phyloP scores from a whole-genome alignment of 2,329 filamentous ascomycete genomes.

The Grosmannia penicillata region DNA sequence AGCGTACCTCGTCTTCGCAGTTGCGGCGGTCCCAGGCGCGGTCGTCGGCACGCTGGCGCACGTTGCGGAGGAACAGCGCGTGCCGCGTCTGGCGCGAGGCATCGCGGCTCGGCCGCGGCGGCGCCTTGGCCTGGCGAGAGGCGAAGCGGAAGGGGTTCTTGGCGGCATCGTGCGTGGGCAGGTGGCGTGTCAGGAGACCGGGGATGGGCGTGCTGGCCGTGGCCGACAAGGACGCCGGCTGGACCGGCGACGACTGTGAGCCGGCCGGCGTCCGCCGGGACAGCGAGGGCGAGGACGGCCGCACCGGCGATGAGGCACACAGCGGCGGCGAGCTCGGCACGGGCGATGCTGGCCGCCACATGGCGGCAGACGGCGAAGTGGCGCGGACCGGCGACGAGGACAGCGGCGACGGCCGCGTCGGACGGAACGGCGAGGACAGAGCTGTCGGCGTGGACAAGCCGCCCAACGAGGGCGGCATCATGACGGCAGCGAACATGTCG shows the following conservation, averaged over 20 bases:
- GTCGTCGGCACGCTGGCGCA: conserved; percentile 45
- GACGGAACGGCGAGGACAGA: conserved; percentile 28
- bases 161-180: not conserved
- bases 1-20: conserved; percentile 42
- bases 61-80: conserved; percentile 53
- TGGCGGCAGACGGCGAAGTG: too few relatives aligned
- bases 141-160: conserved; percentile 29
- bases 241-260: conserved; percentile 28
- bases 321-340: conserved; percentile 19
- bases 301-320: conserved; percentile 20
- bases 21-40: conserved; percentile 44
- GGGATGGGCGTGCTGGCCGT: not conserved
- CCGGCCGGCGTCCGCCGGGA: conserved; percentile 14
- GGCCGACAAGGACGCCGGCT: conserved; percentile 14
- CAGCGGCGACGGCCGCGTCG: conserved; percentile 37
- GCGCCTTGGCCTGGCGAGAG: conserved; percentile 37
- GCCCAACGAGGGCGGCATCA: conserved; percentile 5
- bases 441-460: conserved; percentile 13
- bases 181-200: not conserved
- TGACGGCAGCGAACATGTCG: conserved; percentile 8
- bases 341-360: too few relatives aligned
- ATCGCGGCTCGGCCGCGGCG: conserved; percentile 48
- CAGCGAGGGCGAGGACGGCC: conserved; percentile 10
- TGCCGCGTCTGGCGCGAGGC: conserved; percentile 48
- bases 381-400: conserved; percentile 44